Evolutionary conservation across 495 filamentous ascomycete species (phyloP).

Genomic region (Mytilinidion resinicola): DNA sequence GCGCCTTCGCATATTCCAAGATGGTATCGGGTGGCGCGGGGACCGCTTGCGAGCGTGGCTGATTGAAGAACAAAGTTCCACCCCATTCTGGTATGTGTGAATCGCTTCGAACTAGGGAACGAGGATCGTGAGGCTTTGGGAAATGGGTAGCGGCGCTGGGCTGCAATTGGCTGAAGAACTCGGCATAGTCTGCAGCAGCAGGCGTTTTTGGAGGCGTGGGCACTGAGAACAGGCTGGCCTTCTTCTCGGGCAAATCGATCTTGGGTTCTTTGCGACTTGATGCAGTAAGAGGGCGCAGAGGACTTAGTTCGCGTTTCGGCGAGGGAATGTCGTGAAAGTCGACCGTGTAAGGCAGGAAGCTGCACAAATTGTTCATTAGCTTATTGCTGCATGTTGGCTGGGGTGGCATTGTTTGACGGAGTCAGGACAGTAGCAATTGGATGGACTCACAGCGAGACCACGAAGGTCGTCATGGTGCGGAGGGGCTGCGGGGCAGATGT

Average conservation of each 20-base stretch:
- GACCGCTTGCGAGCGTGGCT: constrained; percentile 65
- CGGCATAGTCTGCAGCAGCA: constrained; percentile 53
- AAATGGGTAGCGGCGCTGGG: constrained; percentile 35
- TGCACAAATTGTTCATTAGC: constrained; percentile 30
- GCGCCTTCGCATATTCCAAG: constrained; percentile 55
- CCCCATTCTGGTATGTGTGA: constrained; percentile 68
- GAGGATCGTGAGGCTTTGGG: constrained; percentile 43
- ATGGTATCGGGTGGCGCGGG: constrained; percentile 66
- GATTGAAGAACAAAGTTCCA: constrained; percentile 50
- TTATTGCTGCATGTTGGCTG: too few relatives aligned
- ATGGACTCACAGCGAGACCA: constrained; percentile 31
- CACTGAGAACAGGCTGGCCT: constrained; percentile 1
- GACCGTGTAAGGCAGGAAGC: constrained; percentile 85
- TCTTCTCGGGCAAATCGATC: constrained; percentile 36
- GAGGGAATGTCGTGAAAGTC: constrained; percentile 52
- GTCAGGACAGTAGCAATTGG: too few relatives aligned
- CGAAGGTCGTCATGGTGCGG: constrained; percentile 28
- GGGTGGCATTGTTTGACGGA: too few relatives aligned
- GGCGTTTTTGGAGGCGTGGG: constrained; percentile 54
- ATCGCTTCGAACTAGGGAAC: constrained; percentile 44
- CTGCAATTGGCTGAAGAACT: constrained; percentile 52
- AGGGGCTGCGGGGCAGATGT: not conserved
- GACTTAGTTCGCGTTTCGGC: constrained; percentile 3
- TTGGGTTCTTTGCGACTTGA: constrained; percentile 20
- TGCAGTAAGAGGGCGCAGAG: constrained; percentile 1